A percentile compares a stretch with the other conserved stretches of the same genome.
These are phyloP conservation scores for Beauveria scarabaeidicola DNA, from an alignment of 2,329 filamentous ascomycete genomes.

Conservation along the genomic window DNA sequence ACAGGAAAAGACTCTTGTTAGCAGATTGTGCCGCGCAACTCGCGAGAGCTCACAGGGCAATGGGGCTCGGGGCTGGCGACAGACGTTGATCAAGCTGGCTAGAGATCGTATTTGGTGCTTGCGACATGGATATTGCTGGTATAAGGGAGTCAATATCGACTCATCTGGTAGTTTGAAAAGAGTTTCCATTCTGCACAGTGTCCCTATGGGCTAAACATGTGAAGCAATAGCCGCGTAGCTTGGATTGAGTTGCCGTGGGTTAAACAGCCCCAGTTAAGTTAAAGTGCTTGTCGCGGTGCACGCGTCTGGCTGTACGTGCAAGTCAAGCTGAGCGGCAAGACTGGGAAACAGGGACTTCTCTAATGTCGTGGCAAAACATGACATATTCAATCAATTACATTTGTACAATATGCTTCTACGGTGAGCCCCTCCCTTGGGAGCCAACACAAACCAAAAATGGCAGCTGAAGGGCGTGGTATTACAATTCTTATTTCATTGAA, in stretches of 20 bases:
- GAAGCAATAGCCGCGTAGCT: neutral
- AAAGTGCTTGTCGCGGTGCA: neutral
- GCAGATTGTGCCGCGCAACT: neutral
- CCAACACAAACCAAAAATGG: neutral
- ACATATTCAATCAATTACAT: neutral
- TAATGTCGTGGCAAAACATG: neutral
- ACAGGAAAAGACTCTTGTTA: neutral
- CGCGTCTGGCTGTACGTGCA: neutral
- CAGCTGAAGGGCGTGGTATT: neutral
- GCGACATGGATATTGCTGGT: conserved; percentile 46
- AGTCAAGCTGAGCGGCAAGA: neutral
- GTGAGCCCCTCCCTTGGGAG: neutral
- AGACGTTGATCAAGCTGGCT: conserved; percentile 43
- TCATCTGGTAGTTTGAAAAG: conserved; percentile 47
- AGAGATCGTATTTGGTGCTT: conserved; percentile 51
- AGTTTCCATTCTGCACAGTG: conserved; percentile 22
- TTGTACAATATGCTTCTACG: neutral
- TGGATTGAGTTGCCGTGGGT: neutral
- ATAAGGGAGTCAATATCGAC: conserved; percentile 35
- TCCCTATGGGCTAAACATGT: neutral
- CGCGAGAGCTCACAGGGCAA: neutral
- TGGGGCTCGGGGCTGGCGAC: neutral
- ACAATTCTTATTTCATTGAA: neutral
- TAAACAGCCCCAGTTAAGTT: conserved; percentile 1
- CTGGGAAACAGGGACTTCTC: neutral